Evolutionary conservation across 1,284 basidiomycete genomes (phyloP).

Genomic region (Xanthoconium separans): DNA sequence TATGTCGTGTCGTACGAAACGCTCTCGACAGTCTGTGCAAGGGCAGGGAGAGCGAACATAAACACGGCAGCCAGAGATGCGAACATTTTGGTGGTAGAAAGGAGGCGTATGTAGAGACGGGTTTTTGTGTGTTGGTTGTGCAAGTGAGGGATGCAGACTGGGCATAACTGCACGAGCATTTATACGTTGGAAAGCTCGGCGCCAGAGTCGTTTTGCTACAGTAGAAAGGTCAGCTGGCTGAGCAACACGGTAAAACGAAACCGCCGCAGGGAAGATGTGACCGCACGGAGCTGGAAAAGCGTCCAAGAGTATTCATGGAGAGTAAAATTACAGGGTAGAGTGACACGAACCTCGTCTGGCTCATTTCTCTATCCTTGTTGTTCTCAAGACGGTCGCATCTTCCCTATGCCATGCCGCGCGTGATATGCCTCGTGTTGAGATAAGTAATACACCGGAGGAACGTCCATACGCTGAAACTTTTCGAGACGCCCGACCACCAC

Average conservation of each 20-base stretch:
- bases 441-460: not conserved
- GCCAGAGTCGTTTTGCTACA: not conserved
- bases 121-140: not conserved
- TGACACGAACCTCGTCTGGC: not conserved
- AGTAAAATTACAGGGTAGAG: not conserved
- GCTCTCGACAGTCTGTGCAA: constrained; percentile 11
- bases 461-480: not conserved
- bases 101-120: not conserved
- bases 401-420: not conserved
- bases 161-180: constrained; percentile 3
- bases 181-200: constrained; percentile 8
- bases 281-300: not conserved
- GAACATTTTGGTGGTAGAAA: constrained; percentile 16
- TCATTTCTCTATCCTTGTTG: not conserved
- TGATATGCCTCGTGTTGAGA: not conserved
- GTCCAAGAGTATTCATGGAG: not conserved
- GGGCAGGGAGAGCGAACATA: constrained; percentile 11
- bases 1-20: constrained; percentile 37
- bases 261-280: not conserved
- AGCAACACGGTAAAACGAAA: not conserved
- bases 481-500: not conserved
- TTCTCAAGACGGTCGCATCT: not conserved
- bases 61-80: constrained; percentile 9
- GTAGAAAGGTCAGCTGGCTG: not conserved
- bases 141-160: not conserved